phyloP scores from a whole-genome alignment of 176 grass and related monocot genomes.

The Zoysia pacifica region DNA sequence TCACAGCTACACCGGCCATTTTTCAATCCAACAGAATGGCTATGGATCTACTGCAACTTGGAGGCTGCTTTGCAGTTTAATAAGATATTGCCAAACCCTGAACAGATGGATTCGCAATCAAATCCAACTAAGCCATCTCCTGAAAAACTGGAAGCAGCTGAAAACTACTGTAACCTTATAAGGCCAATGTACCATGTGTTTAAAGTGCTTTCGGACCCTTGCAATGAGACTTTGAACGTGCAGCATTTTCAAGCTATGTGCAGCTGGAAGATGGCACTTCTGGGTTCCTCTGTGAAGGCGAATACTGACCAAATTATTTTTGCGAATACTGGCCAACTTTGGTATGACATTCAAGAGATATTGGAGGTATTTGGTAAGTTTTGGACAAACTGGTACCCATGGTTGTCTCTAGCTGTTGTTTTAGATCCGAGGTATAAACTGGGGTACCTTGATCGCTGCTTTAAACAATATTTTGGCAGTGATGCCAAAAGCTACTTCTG shows the following conservation, averaged over 20 bases:
- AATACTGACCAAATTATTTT: neutral
- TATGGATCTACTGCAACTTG: neutral
- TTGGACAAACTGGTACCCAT: conserved; percentile 33
- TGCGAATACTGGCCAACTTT: too few relatives aligned
- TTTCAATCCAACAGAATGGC: neutral
- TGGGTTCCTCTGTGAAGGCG: neutral
- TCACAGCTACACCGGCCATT: neutral
- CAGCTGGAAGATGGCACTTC: neutral
- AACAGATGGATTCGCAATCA: neutral
- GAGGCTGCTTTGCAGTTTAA: conserved; percentile 28
- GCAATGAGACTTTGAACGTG: neutral
- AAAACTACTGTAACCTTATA: conserved; percentile 6
- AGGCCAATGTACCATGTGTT: conserved; percentile 15
- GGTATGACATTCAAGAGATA: too few relatives aligned
- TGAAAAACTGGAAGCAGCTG: neutral
- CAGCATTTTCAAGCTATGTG: conserved; percentile 9
- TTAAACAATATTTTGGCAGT: neutral
- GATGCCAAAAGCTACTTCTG: conserved; percentile 4
- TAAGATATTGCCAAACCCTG: neutral
- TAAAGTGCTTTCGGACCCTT: neutral
- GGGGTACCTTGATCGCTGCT: neutral
- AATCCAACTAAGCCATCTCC: neutral
- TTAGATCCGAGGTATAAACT: conserved; percentile 42
- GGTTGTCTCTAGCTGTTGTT: conserved; percentile 31
- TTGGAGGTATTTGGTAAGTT: neutral